Evolutionary conservation across 192 early-diverging fungal genomes (phyloP), one percentile per base, ranked within the genome.

Genomic region (Backusella morwellensis): DNA sequence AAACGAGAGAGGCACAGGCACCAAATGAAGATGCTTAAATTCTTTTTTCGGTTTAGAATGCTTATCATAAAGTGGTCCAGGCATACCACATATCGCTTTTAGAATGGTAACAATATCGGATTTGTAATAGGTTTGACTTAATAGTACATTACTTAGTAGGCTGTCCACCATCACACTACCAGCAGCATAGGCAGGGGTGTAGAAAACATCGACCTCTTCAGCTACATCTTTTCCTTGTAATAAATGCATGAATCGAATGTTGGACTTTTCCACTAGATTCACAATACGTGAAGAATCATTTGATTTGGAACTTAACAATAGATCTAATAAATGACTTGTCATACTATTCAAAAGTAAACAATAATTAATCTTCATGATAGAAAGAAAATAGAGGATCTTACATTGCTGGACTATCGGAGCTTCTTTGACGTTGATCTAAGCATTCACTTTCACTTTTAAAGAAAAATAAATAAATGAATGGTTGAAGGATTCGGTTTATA

Each of bases 161-260:
- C 76, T 81, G 7, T 83, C 84, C 1, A 80, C 80, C 23, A 93
- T 74, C 15, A 91, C 90, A 54, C 88, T 79, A 11, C 92, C 92
- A 38, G 85, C 84, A 2, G 88, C 92, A 81, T 87, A 93, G 9
- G 87, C 80, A 3, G 92, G 90, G 6, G 89, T 79, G 77, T 84
- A 86, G 34, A 84, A 75, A 2, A 84, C 70, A 70, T 84, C 83
- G 44, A 78, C 71, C 35, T 84, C 41, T 66, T 74, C 73, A 26
- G 73, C 73, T 38, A 76, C 63, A 14, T 81, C 72, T 52, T 75
- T 81, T 67, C 75, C 73, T 44, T 80, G 80, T 6, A 74, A 54
- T 69, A 83, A 73, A 47, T 80, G 84, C 69, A 92, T 81, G 71
- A 84, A 92, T 32, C 83, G 79, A 63, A 90, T 91, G 59, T 89